Conservation (phyloP, 805 yeast species). For the Pichia sporocuriosa region DNA sequence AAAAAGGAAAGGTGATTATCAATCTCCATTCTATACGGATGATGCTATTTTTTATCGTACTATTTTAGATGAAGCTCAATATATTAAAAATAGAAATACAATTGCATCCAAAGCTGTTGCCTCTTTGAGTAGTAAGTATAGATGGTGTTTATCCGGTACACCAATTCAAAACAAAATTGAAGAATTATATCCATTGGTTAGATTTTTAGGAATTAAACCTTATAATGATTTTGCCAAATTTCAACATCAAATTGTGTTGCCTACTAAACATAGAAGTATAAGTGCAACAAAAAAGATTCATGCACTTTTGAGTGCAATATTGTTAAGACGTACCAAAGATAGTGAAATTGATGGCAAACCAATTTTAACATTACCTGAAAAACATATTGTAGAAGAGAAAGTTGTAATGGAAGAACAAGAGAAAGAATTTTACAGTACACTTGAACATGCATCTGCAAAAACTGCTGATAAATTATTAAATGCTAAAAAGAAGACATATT, state of each 20-base stretch:
- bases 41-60: conserved; percentile 48
- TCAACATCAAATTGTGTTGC: conserved; percentile 47
- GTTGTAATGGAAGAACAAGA: conserved; percentile 52
- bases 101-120: conserved; percentile 43
- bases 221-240: conserved; percentile 55
- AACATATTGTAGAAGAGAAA: conserved; percentile 40
- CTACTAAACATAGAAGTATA: conserved; percentile 37
- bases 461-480: conserved; percentile 43
- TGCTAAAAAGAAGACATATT: conserved; percentile 31
- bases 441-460: conserved; percentile 49
- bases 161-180: conserved; percentile 53
- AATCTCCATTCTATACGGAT: conserved; percentile 55
- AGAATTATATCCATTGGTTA: conserved; percentile 44
- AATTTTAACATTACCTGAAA: conserved; percentile 61
- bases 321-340: conserved; percentile 68
- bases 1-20: too few relatives aligned
- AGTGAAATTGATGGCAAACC: conserved; percentile 75
- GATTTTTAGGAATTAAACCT: conserved; percentile 53
- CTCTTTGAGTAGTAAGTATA: conserved; percentile 31
- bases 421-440: conserved; percentile 43
- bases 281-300: conserved; percentile 46
- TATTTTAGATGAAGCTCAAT: conserved; percentile 52
- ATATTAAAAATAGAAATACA: conserved; percentile 44
- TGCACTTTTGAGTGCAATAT: conserved; percentile 63
- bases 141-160: conserved; percentile 52